Evolutionary conservation across 805 yeast genomes (phyloP).

Genomic region (Monosporozyma yasuniensis): DNA sequence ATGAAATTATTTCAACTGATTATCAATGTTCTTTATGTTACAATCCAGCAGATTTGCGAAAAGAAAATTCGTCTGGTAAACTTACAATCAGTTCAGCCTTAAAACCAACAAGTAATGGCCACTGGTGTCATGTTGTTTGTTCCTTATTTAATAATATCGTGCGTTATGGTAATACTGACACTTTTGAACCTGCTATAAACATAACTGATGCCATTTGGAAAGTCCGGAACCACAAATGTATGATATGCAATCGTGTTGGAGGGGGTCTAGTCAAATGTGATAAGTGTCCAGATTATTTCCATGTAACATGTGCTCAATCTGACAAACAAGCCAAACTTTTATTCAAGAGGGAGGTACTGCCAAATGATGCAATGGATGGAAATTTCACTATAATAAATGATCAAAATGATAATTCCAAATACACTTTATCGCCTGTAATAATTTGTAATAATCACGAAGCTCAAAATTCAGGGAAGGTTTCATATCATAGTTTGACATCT

Average conservation of each 20-base stretch:
- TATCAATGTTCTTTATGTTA: conserved; percentile 63
- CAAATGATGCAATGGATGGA: not conserved
- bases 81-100: conserved; percentile 43
- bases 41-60: conserved; percentile 42
- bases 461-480: not conserved
- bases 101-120: conserved; percentile 55
- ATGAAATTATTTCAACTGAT: conserved; percentile 47
- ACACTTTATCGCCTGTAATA: conserved; percentile 8
- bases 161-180: conserved; percentile 34
- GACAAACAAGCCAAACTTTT: conserved; percentile 7
- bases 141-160: conserved; percentile 46
- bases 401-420: not conserved
- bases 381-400: not conserved
- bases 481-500: conserved; percentile 5
- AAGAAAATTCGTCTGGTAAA: conserved; percentile 36
- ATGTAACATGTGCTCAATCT: conserved; percentile 24
- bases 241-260: conserved; percentile 36
- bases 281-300: conserved; percentile 12
- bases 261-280: conserved; percentile 35
- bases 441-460: conserved; percentile 7
- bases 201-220: conserved; percentile 26
- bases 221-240: conserved; percentile 34
- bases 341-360: conserved; percentile 6
- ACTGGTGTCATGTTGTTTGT: conserved; percentile 76
- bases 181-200: conserved; percentile 42